Conservation (phyloP, 1,139 yeast species). For the Nakaseomyces delphensis region DNA sequence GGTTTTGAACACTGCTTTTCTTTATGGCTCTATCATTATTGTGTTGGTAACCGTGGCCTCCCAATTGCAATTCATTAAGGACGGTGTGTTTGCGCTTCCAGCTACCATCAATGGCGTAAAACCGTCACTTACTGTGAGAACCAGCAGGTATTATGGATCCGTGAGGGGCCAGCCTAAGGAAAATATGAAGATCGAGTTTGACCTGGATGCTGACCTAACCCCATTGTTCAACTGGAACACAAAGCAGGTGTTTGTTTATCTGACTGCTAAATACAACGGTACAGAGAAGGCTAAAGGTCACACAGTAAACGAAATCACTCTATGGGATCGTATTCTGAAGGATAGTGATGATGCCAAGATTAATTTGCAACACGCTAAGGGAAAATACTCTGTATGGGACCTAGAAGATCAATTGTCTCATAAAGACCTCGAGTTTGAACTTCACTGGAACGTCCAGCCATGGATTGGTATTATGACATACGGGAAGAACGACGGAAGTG, state of each 20-base stretch:
- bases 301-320: conserved; percentile 59
- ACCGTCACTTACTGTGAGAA: conserved; percentile 40
- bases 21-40: conserved; percentile 43
- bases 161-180: conserved; percentile 65
- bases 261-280: conserved; percentile 69
- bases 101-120: conserved; percentile 37
- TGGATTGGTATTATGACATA: conserved; percentile 69
- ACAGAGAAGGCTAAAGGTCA: conserved; percentile 28
- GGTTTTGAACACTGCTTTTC: conserved; percentile 48
- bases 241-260: conserved; percentile 81
- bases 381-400: conserved; percentile 88
- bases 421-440: conserved; percentile 57
- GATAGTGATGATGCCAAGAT: conserved; percentile 51
- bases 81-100: conserved; percentile 39
- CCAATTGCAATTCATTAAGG: conserved; percentile 40
- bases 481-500: conserved; percentile 47
- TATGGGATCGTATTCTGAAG: conserved; percentile 82
- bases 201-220: conserved; percentile 57
- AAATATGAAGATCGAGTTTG: conserved; percentile 64
- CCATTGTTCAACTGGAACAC: conserved; percentile 94
- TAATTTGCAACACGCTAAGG: conserved; percentile 43
- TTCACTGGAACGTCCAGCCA: conserved; percentile 94
- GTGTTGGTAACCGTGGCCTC: conserved; percentile 43
- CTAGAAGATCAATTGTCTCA: conserved; percentile 56
- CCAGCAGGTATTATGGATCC: conserved; percentile 69